Base-by-base conservation (phyloP, 371 early-diverging fungal species). In the Nematocida displodere region DNA sequence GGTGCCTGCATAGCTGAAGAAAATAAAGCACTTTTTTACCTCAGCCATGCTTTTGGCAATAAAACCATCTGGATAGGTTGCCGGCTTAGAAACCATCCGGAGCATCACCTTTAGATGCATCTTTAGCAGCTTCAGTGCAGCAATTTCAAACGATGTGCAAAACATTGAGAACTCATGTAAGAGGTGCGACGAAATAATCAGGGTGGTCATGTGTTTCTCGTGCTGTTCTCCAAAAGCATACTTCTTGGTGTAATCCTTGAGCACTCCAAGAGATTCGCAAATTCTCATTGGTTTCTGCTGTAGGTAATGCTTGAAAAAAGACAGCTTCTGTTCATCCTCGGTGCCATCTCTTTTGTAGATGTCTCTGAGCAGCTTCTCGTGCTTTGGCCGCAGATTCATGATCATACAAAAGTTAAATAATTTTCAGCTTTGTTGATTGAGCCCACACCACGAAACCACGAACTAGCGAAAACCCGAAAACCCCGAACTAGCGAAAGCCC, bases 251-350 rank as follows among this genome's bases (percentile, higher is more conserved):
- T 59, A 71, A 4, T 56, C 61, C 34, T 61, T 71, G 15, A 71
- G 37, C 13, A 49, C 37, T 2, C 56, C 53, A 36, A 76, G 64
- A 34, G 22, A 66, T 36, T 66, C 66, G 17, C 66, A 49, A 8
- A 76, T 76, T 36, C 66, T 76, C 77, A 64, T 66, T 26, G 77
- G 77, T 49, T 76, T 76, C 42, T 64, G 77, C 61, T 76, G 77
- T 58, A 76, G 77, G 37, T 76, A 66, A 55, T 76, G 66, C 50
- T 64, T 76, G 52, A 76, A 76, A 33, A 64, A 76, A 28, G 77
- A 76, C n/a, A 76, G 77, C 39, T 76, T 76, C 59, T 76, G 77
- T 28, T 76, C 77, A 33, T 76, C 67, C n/a, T 66, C 66, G 15
- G 44, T 39, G 20, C 77, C 77, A 22, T 76, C 66, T 71, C 48